Percentiles rank a stretch among this genome's conserved stretches.
phyloP scores from a whole-genome alignment of 2,329 filamentous ascomycete genomes.

The Aspergillus pseudotamarii region DNA sequence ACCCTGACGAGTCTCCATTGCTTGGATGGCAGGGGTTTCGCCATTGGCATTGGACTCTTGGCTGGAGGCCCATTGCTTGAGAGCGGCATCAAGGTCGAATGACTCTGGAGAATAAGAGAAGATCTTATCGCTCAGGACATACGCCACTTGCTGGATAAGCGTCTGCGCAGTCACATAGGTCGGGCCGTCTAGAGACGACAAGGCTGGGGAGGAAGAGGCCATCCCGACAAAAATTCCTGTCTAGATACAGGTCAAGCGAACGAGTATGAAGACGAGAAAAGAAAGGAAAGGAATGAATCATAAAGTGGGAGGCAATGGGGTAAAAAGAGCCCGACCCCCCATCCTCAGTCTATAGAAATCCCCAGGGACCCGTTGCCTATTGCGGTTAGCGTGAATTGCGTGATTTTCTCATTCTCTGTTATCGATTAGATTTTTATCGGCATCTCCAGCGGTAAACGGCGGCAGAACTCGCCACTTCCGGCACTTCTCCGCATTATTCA shows the following conservation, averaged over 20 bases:
- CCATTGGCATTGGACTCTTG: conserved; percentile 79
- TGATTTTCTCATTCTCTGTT: conserved; percentile 39
- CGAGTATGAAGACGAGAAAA: conserved; percentile 28
- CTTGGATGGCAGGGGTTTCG: conserved; percentile 73
- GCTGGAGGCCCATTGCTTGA: conserved; percentile 72
- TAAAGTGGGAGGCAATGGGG: conserved; percentile 16
- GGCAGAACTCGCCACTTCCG: conserved; percentile 26
- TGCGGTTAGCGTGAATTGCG: conserved; percentile 38
- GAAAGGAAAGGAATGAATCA: conserved; percentile 22
- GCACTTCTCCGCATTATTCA: conserved; percentile 24
- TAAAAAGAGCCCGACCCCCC: conserved; percentile 12
- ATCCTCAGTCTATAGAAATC: conserved; percentile 30
- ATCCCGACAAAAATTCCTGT: conserved; percentile 30
- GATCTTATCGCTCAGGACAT: conserved; percentile 92
- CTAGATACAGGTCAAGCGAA: conserved; percentile 25
- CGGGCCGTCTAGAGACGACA: conserved; percentile 73
- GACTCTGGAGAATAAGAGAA: conserved; percentile 95
- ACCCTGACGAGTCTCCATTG: conserved; percentile 84
- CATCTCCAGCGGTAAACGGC: conserved; percentile 12
- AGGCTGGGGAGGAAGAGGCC: conserved; percentile 42
- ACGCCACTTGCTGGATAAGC: conserved; percentile 93
- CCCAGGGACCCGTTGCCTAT: conserved; percentile 31
- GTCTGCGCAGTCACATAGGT: conserved; percentile 93
- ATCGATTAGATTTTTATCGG: conserved; percentile 19
- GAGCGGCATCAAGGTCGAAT: conserved; percentile 85